These are phyloP conservation scores for Mycena galopus DNA, from an alignment of 768 basidiomycete species.

Conservation along the genomic window DNA sequence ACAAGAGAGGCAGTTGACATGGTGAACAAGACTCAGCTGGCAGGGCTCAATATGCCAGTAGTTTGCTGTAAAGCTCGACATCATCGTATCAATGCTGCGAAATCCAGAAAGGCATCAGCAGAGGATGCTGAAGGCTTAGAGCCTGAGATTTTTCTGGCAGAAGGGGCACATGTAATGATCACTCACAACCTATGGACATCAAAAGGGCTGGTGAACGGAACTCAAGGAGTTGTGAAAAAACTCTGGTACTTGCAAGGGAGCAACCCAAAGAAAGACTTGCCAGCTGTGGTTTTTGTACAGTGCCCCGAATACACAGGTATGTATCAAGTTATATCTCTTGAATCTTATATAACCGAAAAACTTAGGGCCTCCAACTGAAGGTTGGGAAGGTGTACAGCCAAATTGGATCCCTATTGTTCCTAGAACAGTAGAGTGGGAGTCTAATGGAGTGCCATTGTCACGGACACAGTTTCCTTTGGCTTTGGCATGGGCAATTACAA, in stretches of 20 bases:
- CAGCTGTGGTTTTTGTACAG: not conserved
- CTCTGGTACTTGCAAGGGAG: not conserved
- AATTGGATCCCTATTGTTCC: not conserved
- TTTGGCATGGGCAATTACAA: conserved; percentile 6
- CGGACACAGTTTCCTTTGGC: not conserved
- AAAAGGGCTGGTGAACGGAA: not conserved
- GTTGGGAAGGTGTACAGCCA: not conserved
- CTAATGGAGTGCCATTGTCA: not conserved
- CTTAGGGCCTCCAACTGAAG: not conserved
- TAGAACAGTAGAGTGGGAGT: not conserved
- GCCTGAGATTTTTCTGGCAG: not conserved
- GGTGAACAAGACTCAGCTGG: not conserved
- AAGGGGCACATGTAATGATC: not conserved
- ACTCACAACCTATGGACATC: not conserved
- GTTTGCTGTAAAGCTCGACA: not conserved
- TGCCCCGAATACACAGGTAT: not conserved
- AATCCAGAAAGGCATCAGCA: not conserved
- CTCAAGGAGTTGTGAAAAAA: not conserved
- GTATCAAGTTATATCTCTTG: not conserved
- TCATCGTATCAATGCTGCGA: not conserved
- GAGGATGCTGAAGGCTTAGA: not conserved
- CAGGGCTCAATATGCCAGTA: not conserved
- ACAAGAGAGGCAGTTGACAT: not conserved
- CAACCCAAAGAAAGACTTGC: not conserved
- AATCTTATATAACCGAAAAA: not conserved